Evolutionary conservation across 169 alveolate genomes (phyloP), one percentile per base, ranked within the genome.

Genomic region (Neospora caninum): DNA sequence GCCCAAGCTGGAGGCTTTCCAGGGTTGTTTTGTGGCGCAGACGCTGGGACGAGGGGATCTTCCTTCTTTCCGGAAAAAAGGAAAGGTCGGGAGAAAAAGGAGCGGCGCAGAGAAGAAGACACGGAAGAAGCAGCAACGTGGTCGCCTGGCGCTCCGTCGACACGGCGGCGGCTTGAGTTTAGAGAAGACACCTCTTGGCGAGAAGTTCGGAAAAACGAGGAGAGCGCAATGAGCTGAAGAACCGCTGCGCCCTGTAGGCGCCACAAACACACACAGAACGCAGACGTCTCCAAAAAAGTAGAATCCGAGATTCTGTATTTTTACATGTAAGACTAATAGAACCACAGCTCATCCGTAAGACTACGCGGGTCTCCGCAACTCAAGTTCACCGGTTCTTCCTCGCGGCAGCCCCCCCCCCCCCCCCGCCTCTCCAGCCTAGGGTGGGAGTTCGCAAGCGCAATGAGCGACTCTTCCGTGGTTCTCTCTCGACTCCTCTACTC

Each of bases 41-140:
- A n/a, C 39, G 86, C 22, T 0, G 86, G 10, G 45, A 25, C 1
- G 86, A 20, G 39, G 18, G 31, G 86, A 25, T 78, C 49, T 10
- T 18, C 86, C 86, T 78, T 16, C 39, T 20, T 78, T 43, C 86
- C 45, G 86, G 10, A 78, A 16, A 78, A n/a, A 43, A n/a, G 49
- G 86, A 78, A 78, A 18, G 45, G n/a, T 10, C 45, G 39, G n/a
- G 45, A 78, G 45, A 78, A 78, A n/a, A 78, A n/a, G 45, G 86
- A 78, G 86, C 86, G 86, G 27, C 45, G 49, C 49, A 78, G n/a
- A 38, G 86, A 78, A 20, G 86, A 78, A 78, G 86, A 78, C 39
- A 38, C 9, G n/a, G 86, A 4, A 4, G 86, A 69, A 6, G 42
- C 34, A 69, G 42, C 34, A 18, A 4, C 7, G 16, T 10, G 39